These are phyloP conservation scores for Coix lacrymajobi DNA, from an alignment of 176 grass and related monocot genomes.

Conservation along the genomic window DNA sequence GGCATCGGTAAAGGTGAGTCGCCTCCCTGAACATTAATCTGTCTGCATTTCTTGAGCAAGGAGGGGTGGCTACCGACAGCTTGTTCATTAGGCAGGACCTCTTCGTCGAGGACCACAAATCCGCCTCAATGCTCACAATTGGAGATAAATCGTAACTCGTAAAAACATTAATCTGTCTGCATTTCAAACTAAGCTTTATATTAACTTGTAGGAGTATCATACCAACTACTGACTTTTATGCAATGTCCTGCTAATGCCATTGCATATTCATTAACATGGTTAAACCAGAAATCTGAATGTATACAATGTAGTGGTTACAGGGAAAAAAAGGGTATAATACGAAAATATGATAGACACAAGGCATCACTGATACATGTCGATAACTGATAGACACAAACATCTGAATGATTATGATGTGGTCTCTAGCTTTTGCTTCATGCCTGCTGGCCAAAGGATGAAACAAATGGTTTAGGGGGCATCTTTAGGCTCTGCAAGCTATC, in stretches of 20 bases:
- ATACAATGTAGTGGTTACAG: background rate
- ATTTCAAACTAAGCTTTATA: background rate
- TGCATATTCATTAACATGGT: background rate
- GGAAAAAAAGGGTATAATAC: background rate
- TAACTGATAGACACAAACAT: background rate
- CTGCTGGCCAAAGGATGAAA: background rate
- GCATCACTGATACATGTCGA: background rate
- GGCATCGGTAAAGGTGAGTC: background rate
- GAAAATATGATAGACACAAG: background rate
- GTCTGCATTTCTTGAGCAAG: background rate
- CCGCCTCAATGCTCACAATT: background rate
- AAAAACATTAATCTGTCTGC: background rate
- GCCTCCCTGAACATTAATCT: background rate
- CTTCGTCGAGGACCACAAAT: background rate
- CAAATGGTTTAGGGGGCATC: constrained; percentile 42
- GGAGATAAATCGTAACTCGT: background rate
- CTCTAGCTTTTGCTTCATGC: background rate
- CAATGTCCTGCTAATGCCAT: background rate
- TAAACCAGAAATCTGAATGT: background rate
- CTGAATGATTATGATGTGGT: background rate
- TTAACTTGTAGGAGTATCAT: background rate
- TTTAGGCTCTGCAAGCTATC: constrained; percentile 26
- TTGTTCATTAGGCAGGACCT: background rate
- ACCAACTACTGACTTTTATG: background rate
- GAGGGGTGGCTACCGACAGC: background rate